Base-by-base conservation (phyloP, 176 grass and related monocot genomes). In the Lolium multiflorum region DNA sequence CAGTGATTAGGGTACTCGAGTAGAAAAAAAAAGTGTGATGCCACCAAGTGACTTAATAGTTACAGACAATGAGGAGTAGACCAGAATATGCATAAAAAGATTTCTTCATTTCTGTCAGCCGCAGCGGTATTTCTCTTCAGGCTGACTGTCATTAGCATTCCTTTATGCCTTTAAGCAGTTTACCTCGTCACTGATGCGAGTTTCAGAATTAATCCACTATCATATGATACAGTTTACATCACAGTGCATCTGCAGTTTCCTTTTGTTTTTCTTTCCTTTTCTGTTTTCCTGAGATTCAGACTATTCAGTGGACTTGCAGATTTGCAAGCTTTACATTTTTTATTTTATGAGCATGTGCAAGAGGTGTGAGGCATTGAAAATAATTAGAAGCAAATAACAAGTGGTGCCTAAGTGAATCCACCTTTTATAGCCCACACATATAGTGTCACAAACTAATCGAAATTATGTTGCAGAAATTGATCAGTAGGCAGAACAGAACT, bases 381-480 rank as follows among this genome's bases (percentile, higher is more conserved):
- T 22, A 54, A 15, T 52, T 70, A 24, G 9, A 70, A 70, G 80
- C 26, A 55, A 13, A 70, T 3, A 56, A 0, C 68, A 81, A 38
- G 31, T 24, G 74, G 66, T 49, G 24, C 10, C 24, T 66, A 75
- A 47, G 22, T 4, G 17, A 81, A 66, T 49, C 21, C 57, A 20
- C 22, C 28, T 68, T 81, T 60, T 81, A 62, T 20, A 54, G 35
- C 56, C 31, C 17, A 50, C 52, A 26, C 8, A 80, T 73, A 41
- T 9, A 73, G 43, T 58, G 24, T 67, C 3, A 28, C 20, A 31
- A 39, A 38, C 25, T 35, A n/a, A 41, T 43, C n/a, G 14, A 1
- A 82, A 12, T 52, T 65, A 81, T 26, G 69, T 84, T 16, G 54
- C 61, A 22, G 64, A 67, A 81, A 81, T 49, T 76, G 67, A 16